These are phyloP conservation scores for Bryoglossum gracile DNA, from an alignment of 495 filamentous ascomycete genomes.

Conservation along the genomic window DNA sequence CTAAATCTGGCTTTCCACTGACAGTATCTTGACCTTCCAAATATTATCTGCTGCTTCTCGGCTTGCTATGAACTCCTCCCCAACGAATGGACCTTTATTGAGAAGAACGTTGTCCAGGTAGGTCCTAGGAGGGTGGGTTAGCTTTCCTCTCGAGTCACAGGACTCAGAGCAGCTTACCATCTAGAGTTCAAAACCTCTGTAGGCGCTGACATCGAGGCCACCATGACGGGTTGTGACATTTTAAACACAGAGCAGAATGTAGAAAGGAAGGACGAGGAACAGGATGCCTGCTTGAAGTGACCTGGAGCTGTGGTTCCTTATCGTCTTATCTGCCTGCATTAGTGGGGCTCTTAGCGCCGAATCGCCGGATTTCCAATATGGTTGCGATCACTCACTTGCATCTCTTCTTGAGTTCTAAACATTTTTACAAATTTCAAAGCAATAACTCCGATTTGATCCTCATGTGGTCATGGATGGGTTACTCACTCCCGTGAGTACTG, in stretches of 20 bases:
- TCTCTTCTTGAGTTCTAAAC: too few species aligned
- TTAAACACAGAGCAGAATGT: conserved; percentile 7
- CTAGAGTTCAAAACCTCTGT: background rate
- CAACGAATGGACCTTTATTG: conserved; percentile 70
- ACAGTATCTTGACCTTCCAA: conserved; percentile 64
- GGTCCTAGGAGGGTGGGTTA: conserved; percentile 49
- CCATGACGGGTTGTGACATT: conserved; percentile 29
- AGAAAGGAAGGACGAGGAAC: conserved; percentile 12
- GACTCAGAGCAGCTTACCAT: background rate
- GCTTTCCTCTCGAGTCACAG: too few species aligned
- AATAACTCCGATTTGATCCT: too few species aligned
- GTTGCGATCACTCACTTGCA: too few species aligned
- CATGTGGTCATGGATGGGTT: conserved; percentile 40
- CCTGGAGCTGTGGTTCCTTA: too few species aligned
- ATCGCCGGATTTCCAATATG: too few species aligned
- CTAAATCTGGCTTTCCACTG: conserved; percentile 25
- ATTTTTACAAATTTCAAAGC: too few species aligned
- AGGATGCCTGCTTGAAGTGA: background rate
- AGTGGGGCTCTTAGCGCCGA: too few species aligned
- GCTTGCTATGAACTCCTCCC: conserved; percentile 59
- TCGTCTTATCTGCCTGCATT: conserved; percentile 14
- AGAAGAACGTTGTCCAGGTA: conserved; percentile 72
- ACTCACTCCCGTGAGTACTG: conserved; percentile 41
- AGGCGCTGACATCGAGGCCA: conserved; percentile 4
- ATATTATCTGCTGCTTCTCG: conserved; percentile 52